Evolutionary conservation across 129 eudicot species (phyloP), one percentile per base, ranked within the genome.

Genomic region (Daucus carota): DNA sequence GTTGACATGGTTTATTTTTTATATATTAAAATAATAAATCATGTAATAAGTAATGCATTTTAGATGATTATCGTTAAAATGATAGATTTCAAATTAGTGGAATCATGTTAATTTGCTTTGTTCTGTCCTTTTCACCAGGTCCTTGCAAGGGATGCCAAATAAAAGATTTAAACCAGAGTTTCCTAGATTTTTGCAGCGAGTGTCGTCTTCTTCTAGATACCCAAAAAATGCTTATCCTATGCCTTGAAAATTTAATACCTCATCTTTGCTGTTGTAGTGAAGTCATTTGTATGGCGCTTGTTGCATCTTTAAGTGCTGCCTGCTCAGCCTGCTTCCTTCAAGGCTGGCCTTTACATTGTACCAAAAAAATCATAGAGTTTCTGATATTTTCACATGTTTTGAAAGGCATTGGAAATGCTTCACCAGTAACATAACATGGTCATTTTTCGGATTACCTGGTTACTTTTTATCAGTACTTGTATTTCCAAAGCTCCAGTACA

Each of bases 201-300:
- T 85, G 79, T 92, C 91, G 60, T 85, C 92, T 36, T 86, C 93
- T 42, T 84, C 84, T n/a, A 90, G 98, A 86, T 92, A 84, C 79
- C 81, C 92, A 20, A 88, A 83, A 76, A 90, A 85, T 76, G 83
- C 88, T 17, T 92, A 93, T 48, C 90, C 96, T 10, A 83, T 92
- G 72, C 98, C 89, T 29, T 92, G 83, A 86, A 71, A 52, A 43
- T 20, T 38, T 38, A 32, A 73, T 17, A 20, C 66, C 22, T 36
- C 6, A 15, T 42, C 13, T 48, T 26, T 34, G 42, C 29, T n/a
- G 15, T 72, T n/a, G 43, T 47, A 44, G 81, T 75, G 72, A 28
- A 41, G 45, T 40, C 36, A 28, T 66, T 46, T 33, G 52, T 65
- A 24, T 44, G 43, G 60, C 28, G 26, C 29, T 54, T 11, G 15